Evolutionary conservation across 164 flowering plant genomes (phyloP).

Genomic region (Annona cherimola): DNA sequence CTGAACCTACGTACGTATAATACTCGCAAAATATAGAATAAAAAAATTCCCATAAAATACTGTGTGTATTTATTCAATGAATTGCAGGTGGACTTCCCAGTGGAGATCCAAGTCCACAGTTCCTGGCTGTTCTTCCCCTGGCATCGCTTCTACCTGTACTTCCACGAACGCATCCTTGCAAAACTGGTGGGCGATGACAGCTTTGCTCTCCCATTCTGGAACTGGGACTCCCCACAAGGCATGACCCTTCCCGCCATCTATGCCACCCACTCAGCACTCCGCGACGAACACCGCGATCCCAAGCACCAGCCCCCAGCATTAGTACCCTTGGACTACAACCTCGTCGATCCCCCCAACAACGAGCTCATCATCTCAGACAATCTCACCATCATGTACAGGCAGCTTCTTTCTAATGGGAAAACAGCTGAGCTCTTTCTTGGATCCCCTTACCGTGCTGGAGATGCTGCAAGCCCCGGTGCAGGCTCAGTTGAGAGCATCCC

Average conservation of each 20-base stretch:
- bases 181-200: slow-evolving; percentile 32
- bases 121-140: slow-evolving; percentile 43
- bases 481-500: slow-evolving; percentile 42
- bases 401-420: slow-evolving; percentile 35
- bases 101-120: slow-evolving; percentile 27
- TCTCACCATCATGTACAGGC: slow-evolving; percentile 46
- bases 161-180: slow-evolving; percentile 36
- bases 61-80: too few species aligned
- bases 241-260: slow-evolving; percentile 35
- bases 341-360: slow-evolving; percentile 12
- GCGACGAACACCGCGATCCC: slow-evolving; percentile 19
- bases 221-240: slow-evolving; percentile 36
- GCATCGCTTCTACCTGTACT: slow-evolving; percentile 34
- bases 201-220: slow-evolving; percentile 45
- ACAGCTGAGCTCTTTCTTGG: slow-evolving; percentile 40
- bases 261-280: slow-evolving; percentile 17
- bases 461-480: slow-evolving; percentile 28
- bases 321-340: slow-evolving; percentile 38
- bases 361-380: slow-evolving; percentile 23
- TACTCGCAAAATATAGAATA: too few species aligned
- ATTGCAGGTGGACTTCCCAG: slow-evolving; percentile 21
- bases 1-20: too few species aligned
- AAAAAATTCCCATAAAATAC: not conserved
- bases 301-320: slow-evolving; percentile 34
- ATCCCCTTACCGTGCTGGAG: slow-evolving; percentile 35